phyloP scores from a whole-genome alignment of 2,329 filamentous ascomycete genomes.

The Aureobasidium uvarum region DNA sequence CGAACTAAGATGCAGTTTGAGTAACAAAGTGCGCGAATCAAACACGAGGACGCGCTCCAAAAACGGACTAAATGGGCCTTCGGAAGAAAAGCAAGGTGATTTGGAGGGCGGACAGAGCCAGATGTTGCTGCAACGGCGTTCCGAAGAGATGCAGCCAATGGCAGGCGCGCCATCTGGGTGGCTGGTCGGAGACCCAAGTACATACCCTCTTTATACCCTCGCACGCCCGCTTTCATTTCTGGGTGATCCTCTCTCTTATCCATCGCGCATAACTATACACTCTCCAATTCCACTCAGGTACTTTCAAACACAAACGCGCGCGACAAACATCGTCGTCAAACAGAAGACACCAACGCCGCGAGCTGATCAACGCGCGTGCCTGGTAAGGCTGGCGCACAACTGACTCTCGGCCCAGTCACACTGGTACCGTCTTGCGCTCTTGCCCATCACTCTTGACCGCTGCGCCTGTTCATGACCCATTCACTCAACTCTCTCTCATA shows the following conservation, averaged over 20 bases:
- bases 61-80: slow-evolving; percentile 2
- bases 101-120: background rate
- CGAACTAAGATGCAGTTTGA: background rate
- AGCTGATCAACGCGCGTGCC: slow-evolving; percentile 13
- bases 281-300: slow-evolving; percentile 17
- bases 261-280: slow-evolving; percentile 25
- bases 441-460: slow-evolving; percentile 18
- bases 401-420: slow-evolving; percentile 20
- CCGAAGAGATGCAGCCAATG: background rate
- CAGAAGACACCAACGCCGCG: background rate
- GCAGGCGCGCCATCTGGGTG: background rate
- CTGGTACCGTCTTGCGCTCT: slow-evolving; percentile 24
- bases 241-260: slow-evolving; percentile 18
- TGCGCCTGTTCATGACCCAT: slow-evolving; percentile 15
- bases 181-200: slow-evolving; percentile 1
- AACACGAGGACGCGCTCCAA: slow-evolving; percentile 17
- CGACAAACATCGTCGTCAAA: slow-evolving; percentile 1
- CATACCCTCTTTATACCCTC: slow-evolving; percentile 21
- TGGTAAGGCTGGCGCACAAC: slow-evolving; percentile 22
- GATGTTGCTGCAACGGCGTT: background rate
- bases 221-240: slow-evolving; percentile 21
- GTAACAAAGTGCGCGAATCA: slow-evolving; percentile 22
- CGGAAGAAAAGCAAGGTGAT: slow-evolving; percentile 14
- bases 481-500: background rate
- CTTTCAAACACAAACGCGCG: slow-evolving; percentile 21